Evolutionary conservation across 75 land plant genomes (phyloP), one percentile per base, ranked within the genome.

Genomic region (Isoetes taiwanensis): DNA sequence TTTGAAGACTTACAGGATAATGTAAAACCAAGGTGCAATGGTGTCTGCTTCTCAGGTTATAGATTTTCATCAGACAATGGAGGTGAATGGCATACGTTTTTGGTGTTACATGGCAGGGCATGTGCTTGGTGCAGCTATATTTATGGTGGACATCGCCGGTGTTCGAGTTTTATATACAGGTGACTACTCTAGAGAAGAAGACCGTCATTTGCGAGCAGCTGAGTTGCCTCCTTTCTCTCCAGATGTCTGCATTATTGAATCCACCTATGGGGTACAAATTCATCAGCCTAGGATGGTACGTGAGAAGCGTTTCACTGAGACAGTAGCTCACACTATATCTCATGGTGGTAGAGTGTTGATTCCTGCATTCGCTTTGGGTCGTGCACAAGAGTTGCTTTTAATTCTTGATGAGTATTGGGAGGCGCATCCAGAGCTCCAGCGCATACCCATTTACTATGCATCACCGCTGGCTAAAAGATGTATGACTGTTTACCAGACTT

Each of bases 101-200:
- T 93, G 98, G 98, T 87, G 98, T 58, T 93, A 93, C 65, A 93
- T 95, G 31, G 98, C 98, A 54, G 96, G 98, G 3, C 98, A 88
- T 70, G 90, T 88, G 14, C 78, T 91, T 34, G 98, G 98, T 71
- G 98, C 98, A 32, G 98, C 98, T 54, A 88, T 93, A 95, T 93
- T 93, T 62, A 93, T 93, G 96, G 98, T 93, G 17, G 98, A 93
- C 46, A 93, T 93, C 64, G 98, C 98, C 55, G 98, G 98, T 43
- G 85, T 88, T 2, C 75, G 98, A 14, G 79, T 93, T 23, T 80
- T 93, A 24, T 93, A 93, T 46, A 93, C 98, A 53, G 98, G 98
- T 32, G 98, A 93, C 63, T 93, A 93, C 54, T 88, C 98, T 1
- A 74, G 98, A 14, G 98, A 88, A 63, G 98, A 93, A 70, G 98